Base-by-base conservation (phyloP, 176 grass and related monocot species). In the Bolboschoenus planiculmis region DNA sequence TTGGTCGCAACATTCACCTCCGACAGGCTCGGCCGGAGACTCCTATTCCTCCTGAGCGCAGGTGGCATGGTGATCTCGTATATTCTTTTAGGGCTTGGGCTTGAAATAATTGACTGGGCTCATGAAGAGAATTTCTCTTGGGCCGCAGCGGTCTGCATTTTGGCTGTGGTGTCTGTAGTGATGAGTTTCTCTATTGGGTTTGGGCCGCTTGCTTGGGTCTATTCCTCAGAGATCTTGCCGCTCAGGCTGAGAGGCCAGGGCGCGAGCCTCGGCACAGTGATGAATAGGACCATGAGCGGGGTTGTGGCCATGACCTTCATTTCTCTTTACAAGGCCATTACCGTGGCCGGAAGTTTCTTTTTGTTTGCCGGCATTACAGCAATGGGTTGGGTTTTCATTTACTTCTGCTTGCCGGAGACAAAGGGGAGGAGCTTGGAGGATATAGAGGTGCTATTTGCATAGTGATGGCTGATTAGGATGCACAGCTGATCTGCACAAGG, bases 181-280 rank as follows among this genome's bases (percentile, higher is more conserved):
- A 85, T 83, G 46, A 37, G 82, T 15, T 91, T 94, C 58, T 94
- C 92, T 42, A 84, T 91, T 5, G 92, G 92, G 24, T 31, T 94
- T 1, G 89, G 92, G 9, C 92, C 92, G 0, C 64, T 94, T 11
- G 85, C 92, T 5, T 91, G 89, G 92, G 92, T 91, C 73, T 94
- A 94, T 90, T 81, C 87, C 79, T 94, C 89, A 7, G 92, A 94
- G 89, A 91, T 94, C 57, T 80, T 94, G 21, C 89, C 89, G 18
- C 79, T 94, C 14, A 67, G 85, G 42, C 85, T 91, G 85, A 90
- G 92, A 15, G 90, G 83, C 10, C 89, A 89, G 66, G 92, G 92
- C 48, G 87, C 85, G 50, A 90, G 89, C 15, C 65, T 88, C 65
- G 87, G 87, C 79, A 88, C 89, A n/a, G 92, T 86, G 51, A 85